Percentiles rank a stretch among this genome's conserved stretches.
phyloP scores from a whole-genome alignment of 306 rosid species.

The Coriaria nepalensis region DNA sequence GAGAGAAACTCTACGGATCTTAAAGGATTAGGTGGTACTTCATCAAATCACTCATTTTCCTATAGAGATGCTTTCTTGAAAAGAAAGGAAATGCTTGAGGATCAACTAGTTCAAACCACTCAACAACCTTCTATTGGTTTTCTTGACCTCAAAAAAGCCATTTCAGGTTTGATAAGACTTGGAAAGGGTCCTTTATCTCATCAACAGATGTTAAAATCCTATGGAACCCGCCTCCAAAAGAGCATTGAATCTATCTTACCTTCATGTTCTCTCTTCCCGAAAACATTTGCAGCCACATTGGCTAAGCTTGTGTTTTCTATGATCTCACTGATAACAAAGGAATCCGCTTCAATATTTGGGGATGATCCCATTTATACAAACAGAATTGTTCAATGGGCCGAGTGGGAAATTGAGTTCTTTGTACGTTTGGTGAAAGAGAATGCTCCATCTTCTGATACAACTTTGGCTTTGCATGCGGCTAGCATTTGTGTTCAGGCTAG shows the following conservation, averaged over 20 bases:
- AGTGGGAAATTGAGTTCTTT: slow-evolving; percentile 87
- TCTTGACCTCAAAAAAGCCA: slow-evolving; percentile 55
- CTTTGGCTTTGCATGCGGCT: slow-evolving; percentile 72
- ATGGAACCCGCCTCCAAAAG: slow-evolving; percentile 57
- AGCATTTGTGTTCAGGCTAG: slow-evolving; percentile 75
- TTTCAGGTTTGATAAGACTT: slow-evolving; percentile 60
- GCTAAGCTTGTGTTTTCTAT: slow-evolving; percentile 66
- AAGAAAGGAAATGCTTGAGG: slow-evolving; percentile 62
- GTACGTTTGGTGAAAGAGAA: slow-evolving; percentile 77
- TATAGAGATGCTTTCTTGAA: slow-evolving; percentile 44
- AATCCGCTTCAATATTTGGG: slow-evolving; percentile 76
- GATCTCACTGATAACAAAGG: slow-evolving; percentile 54
- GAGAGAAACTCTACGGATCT: slow-evolving; percentile 53
- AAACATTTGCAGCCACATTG: slow-evolving; percentile 65
- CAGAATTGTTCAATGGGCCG: slow-evolving; percentile 96
- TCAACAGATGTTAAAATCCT: slow-evolving; percentile 53
- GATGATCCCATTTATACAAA: slow-evolving; percentile 82
- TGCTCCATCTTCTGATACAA: slow-evolving; percentile 66
- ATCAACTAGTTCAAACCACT: slow-evolving; percentile 42
- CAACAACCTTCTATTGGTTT: slow-evolving; percentile 55
- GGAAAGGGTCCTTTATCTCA: slow-evolving; percentile 85
- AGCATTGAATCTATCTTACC: slow-evolving; percentile 62
- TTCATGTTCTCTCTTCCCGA: slow-evolving; percentile 69
- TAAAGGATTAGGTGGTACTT: slow-evolving; percentile 44
- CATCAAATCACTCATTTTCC: slow-evolving; percentile 36